Evolutionary conservation across 179 eudicot genomes (phyloP).

Genomic region (Monotropa hypopitys): DNA sequence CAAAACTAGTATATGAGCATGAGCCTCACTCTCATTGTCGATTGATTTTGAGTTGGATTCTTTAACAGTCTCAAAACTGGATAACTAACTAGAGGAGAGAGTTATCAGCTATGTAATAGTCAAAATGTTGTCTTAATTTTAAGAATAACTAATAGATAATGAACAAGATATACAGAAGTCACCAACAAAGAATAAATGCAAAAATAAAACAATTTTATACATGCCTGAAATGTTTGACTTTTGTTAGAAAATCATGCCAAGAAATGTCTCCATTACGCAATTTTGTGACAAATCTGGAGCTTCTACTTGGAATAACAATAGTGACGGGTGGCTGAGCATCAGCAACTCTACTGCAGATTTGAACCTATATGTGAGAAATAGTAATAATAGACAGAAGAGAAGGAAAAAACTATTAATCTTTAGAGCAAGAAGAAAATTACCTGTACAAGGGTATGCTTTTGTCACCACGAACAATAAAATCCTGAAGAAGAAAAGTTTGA

Average conservation of each 20-base stretch:
- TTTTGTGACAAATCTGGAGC: conserved; percentile 30
- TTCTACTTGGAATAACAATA: conserved; percentile 60
- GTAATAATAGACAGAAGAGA: conserved; percentile 2
- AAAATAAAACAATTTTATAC: neutral
- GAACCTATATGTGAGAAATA: conserved; percentile 13
- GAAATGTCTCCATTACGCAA: conserved; percentile 70
- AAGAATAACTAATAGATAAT: neutral
- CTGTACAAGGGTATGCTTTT: conserved; percentile 79
- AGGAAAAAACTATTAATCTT: neutral
- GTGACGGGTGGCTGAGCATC: conserved; percentile 85
- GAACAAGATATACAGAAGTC: neutral
- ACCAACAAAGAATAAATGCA: neutral
- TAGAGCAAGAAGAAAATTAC: conserved; percentile 20
- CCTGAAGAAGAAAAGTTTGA: conserved; percentile 30
- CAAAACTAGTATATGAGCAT: no score
- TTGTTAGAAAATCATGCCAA: conserved; percentile 61
- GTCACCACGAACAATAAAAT: conserved; percentile 70
- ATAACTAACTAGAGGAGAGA: neutral
- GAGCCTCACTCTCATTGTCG: no score
- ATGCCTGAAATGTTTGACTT: conserved; percentile 36
- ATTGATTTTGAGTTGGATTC: no score
- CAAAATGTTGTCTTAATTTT: neutral
- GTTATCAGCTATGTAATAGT: neutral
- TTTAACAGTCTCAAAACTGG: neutral
- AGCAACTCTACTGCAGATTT: conserved; percentile 57